Base-by-base conservation (phyloP, 2,329 filamentous ascomycete genomes). In the Penicillium freii region DNA sequence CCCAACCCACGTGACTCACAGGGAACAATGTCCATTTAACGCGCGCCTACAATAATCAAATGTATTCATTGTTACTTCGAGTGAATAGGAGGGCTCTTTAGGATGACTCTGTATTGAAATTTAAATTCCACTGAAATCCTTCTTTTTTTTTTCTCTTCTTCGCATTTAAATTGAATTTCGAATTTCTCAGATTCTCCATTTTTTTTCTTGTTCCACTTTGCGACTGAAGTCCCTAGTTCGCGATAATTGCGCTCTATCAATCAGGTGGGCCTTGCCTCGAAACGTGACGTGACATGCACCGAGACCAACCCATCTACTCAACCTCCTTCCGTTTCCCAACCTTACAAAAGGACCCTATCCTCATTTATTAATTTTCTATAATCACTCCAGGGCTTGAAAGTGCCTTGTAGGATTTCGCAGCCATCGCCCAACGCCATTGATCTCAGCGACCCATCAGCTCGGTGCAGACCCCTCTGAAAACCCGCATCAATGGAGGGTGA, bases 401-500 rank as follows among this genome's bases (percentile, higher is more conserved):
- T 27, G 13, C 17, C 39, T 33, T 29, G 29, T 25, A 27, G 43
- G n/a, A 19, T 51, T 31, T 45, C 31, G n/a, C 42, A 40, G 36
- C 48, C 29, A 27, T 33, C 40, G 48, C 56, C 36, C 51, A 45
- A 49, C 53, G n/a, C 31, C 45, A 33, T 46, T 47, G 43, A 33
- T 45, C 21, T 52, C 33, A 34, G 49, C 36, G 33, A 46, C 15
- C 49, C 46, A 45, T 48, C 47, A 55, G 49, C 43, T 45, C 45
- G 44, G 31, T 31, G 51, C 54, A 44, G 50, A 52, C 49, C 42
- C 47, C 42, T 40, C 36, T 39, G 33, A 52, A 46, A 36, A 48
- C 31, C 40, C 45, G 57, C 57, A 58, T 60, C 57, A 62, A 75
- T 75, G 73, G 70, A 73, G 59, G 64, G 62, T 54, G 65, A 71